Conservation (phyloP, 1,284 basidiomycete species). For the Fomitopsis palustris region DNA sequence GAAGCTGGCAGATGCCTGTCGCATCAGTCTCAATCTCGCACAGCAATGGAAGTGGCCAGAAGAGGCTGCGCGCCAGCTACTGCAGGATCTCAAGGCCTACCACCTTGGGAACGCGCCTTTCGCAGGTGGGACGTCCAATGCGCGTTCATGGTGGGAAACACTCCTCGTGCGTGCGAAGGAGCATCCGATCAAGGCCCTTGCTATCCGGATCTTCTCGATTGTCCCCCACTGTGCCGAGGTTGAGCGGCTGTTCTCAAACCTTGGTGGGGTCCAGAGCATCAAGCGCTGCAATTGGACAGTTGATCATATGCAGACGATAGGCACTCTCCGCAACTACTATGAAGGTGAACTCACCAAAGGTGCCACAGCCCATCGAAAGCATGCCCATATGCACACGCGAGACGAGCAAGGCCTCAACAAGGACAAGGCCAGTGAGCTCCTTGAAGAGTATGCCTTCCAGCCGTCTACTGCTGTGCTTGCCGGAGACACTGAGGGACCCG, state of each 20-base stretch:
- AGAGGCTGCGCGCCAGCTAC: constrained; percentile 10
- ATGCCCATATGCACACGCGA: constrained; percentile 22
- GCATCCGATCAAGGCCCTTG: constrained; percentile 23
- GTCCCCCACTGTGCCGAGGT: constrained; percentile 27
- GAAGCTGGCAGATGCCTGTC: constrained; percentile 12
- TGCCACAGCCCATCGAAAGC: constrained; percentile 12
- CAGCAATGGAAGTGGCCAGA: constrained; percentile 21
- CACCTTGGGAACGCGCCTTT: constrained; percentile 18
- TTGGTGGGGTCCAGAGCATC: constrained; percentile 21
- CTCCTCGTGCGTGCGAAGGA: constrained; percentile 12
- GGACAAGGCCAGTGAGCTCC: constrained; percentile 1
- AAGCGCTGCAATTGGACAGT: constrained; percentile 10
- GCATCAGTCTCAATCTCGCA: constrained; percentile 11
- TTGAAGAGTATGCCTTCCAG: neutral
- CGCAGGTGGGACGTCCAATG: constrained; percentile 18
- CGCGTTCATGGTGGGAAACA: constrained; percentile 25
- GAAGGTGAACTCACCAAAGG: constrained; percentile 8
- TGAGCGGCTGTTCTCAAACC: constrained; percentile 25
- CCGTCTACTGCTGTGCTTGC: too few species aligned
- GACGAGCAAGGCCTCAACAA: constrained; percentile 12
- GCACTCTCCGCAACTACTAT: constrained; percentile 12
- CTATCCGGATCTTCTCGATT: constrained; percentile 19
- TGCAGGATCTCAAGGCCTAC: constrained; percentile 19
- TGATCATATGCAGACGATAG: constrained; percentile 15
- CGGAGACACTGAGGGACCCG: too few species aligned